A percentile compares a stretch with the other conserved stretches of the same genome.
phyloP scores from a whole-genome alignment of 2,329 filamentous ascomycete genomes.

The Aspergillus nomiae region DNA sequence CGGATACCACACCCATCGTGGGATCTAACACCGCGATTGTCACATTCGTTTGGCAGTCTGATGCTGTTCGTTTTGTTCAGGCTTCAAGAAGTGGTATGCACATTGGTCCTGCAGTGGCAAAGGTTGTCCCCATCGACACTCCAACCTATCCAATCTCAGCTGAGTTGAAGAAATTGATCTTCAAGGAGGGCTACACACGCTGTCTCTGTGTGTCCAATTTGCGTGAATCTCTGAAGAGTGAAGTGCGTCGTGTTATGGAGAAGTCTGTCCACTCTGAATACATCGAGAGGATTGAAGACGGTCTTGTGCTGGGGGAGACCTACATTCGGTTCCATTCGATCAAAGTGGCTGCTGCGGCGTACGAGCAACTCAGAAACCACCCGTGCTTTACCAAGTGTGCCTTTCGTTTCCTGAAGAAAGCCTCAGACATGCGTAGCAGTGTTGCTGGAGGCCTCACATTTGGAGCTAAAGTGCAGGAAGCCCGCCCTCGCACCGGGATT shows the following conservation, averaged over 20 bases:
- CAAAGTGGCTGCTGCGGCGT: conserved; percentile 19
- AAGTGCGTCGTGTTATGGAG: conserved; percentile 13
- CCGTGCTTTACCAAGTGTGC: conserved; percentile 16
- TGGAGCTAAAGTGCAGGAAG: neutral
- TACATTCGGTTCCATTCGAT: conserved; percentile 25
- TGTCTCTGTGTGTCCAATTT: conserved; percentile 24
- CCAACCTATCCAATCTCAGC: conserved; percentile 34
- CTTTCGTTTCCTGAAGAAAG: conserved; percentile 20
- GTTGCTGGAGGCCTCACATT: neutral
- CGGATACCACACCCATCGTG: conserved; percentile 30
- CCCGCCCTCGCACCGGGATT: neutral
- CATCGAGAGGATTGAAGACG: conserved; percentile 22
- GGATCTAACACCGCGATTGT: conserved; percentile 34
- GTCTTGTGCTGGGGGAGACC: conserved; percentile 9
- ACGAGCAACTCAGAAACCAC: conserved; percentile 15
- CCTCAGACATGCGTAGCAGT: neutral
- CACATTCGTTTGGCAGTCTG: conserved; percentile 29
- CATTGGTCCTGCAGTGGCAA: conserved; percentile 22
- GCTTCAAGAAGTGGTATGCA: conserved; percentile 20
- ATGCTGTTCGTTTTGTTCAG: conserved; percentile 26
- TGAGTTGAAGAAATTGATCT: conserved; percentile 23
- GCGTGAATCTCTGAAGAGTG: conserved; percentile 10
- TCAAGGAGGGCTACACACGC: conserved; percentile 27
- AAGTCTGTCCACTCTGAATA: conserved; percentile 11
- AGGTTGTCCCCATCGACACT: conserved; percentile 27